Base-by-base conservation (phyloP, 768 basidiomycete genomes). In the Asterophora parasitica region DNA sequence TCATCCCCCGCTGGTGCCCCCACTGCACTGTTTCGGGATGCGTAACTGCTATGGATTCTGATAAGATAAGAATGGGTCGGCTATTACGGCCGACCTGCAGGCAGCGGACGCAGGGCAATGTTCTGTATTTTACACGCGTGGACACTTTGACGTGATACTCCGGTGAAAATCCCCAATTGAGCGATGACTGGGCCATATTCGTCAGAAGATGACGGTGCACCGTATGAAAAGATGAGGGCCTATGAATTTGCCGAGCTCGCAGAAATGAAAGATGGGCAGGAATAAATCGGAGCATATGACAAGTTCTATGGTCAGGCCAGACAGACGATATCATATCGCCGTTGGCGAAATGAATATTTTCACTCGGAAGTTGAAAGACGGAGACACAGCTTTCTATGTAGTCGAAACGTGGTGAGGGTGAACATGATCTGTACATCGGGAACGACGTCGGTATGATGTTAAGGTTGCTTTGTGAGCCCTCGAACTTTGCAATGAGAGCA, bases 151-250 rank as follows among this genome's bases (percentile, higher is more conserved):
- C 55, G 52, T 51, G 44, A 50, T 55, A 51, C 49, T 52, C 60
- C 59, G 61, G 58, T 53, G 54, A 55, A 49, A 42, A 45, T 46
- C 49, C 48, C 42, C 33, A 36, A 52, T 48, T 50, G 49, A 53
- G 56, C 34, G 49, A 53, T 41, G 4, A 48, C 42, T 31, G 36
- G 40, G n/a, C 40, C 41, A n/a, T 37, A 17, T 12, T 37, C 34
- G 34, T 27, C 43, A 53, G 44, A 35, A 46, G 39, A 36, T 17
- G 31, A 12, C n/a, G 33, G 26, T 36, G 23, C 23, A 42, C 39
- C 31, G 44, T 30, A 46, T 42, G 40, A 27, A 16, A 44, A 36
- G 27, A 36, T 40, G 46, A 40, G 46, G 27, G 41, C 15, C 44
- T 42, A 47, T 48, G 46, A 47, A 52, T 47, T 41, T 38, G 32